Percentiles rank a stretch among this genome's conserved stretches.
phyloP scores from a whole-genome alignment of 306 rosid species.

The Astragalus glycyphyllos region DNA sequence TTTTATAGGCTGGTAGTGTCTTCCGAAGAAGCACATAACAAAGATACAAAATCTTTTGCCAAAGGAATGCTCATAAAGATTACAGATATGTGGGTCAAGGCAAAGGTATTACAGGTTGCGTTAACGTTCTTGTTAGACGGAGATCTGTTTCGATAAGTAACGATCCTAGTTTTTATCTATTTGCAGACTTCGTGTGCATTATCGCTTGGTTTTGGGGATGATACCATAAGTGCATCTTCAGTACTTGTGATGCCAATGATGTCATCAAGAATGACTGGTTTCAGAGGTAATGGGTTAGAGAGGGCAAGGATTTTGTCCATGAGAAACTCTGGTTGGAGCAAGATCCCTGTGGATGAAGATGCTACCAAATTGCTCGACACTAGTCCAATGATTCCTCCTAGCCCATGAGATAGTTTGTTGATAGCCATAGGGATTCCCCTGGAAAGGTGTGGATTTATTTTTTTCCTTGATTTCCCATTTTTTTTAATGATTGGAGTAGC shows the following conservation, averaged over 20 bases:
- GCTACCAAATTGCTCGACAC: slow-evolving; percentile 53
- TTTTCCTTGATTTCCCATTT: slow-evolving; percentile 7
- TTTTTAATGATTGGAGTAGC: slow-evolving; percentile 41
- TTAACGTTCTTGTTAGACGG: slow-evolving; percentile 1
- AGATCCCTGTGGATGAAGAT: slow-evolving; percentile 69
- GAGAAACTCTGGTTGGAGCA: slow-evolving; percentile 73
- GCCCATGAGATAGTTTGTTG: slow-evolving; percentile 54
- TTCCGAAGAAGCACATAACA: slow-evolving; percentile 64
- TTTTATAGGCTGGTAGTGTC: slow-evolving; percentile 59
- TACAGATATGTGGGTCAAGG: slow-evolving; percentile 64
- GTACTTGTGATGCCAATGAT: slow-evolving; percentile 97
- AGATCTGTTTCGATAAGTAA: slow-evolving; percentile 16
- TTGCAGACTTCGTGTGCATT: slow-evolving; percentile 77
- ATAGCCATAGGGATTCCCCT: slow-evolving; percentile 39
- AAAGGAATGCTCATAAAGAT: slow-evolving; percentile 67
- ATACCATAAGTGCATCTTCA: slow-evolving; percentile 86
- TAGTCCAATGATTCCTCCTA: slow-evolving; percentile 42
- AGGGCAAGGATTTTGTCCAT: slow-evolving; percentile 64
- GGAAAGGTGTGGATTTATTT: slow-evolving; percentile 28
- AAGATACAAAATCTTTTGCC: slow-evolving; percentile 58
- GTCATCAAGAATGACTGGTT: slow-evolving; percentile 93
- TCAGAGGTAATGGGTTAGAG: slow-evolving; percentile 81
- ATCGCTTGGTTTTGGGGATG: slow-evolving; percentile 88
- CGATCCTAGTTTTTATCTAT: slow-evolving; percentile 25
- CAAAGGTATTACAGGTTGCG: slow-evolving; percentile 61